Evolutionary conservation across 352 stramenopile species (phyloP).

Genomic region (Pythium brassicae): DNA sequence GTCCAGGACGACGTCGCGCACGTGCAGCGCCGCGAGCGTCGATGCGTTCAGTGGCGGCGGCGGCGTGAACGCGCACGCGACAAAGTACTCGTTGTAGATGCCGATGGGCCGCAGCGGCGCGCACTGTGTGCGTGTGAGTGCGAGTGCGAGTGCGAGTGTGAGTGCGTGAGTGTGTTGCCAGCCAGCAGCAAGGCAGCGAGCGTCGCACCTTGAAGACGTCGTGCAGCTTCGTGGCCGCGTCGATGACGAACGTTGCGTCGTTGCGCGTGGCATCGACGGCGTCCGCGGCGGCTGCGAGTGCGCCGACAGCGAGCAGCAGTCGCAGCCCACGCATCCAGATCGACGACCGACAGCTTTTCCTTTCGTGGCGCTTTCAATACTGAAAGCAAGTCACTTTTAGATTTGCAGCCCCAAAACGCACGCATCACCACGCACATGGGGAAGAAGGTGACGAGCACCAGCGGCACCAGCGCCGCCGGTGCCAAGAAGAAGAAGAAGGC

Average conservation of each 20-base stretch:
- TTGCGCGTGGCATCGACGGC: constrained; percentile 3
- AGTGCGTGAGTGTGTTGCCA: not conserved
- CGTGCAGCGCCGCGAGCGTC: constrained; percentile 27
- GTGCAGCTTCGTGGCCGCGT: constrained; percentile 39
- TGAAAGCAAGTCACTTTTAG: not conserved
- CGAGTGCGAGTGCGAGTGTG: not conserved
- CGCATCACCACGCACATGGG: constrained; percentile 2
- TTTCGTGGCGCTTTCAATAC: not conserved
- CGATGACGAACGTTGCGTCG: constrained; percentile 37
- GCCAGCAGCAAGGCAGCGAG: not conserved
- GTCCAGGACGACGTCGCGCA: constrained; percentile 43
- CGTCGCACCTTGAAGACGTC: constrained; percentile 35
- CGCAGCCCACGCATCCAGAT: not conserved
- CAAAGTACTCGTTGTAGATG: constrained; percentile 83
- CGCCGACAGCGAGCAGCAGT: not conserved
- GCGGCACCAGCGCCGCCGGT: not conserved
- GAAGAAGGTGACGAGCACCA: constrained; percentile 7
- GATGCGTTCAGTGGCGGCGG: constrained; percentile 18
- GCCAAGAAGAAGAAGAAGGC: constrained; percentile 1
- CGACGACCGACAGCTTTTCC: not conserved
- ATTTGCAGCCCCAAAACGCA: not conserved
- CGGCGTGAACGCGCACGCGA: constrained; percentile 51
- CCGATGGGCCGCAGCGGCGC: constrained; percentile 59
- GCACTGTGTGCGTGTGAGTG: constrained; percentile 28
- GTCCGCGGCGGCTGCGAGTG: not conserved